Conservation (phyloP, 1,284 basidiomycete species). For the Ustilago bromivora region DNA sequence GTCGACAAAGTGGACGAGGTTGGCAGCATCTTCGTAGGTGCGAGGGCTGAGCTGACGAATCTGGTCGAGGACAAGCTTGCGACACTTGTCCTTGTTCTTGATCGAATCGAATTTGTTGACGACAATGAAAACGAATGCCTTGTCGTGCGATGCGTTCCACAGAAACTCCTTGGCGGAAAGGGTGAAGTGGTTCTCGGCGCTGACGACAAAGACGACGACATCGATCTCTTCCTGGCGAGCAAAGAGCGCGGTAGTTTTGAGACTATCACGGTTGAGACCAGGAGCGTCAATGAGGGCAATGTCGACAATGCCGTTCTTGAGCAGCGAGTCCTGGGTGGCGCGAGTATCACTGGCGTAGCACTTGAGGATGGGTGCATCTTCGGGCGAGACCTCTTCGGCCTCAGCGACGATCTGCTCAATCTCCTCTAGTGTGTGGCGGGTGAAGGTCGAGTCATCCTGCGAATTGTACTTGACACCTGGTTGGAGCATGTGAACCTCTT, state of each 20-base stretch:
- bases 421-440: conserved; percentile 77
- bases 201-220: conserved; percentile 97
- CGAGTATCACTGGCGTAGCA: conserved; percentile 68
- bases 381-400: conserved; percentile 78
- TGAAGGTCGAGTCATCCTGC: conserved; percentile 81
- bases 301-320: conserved; percentile 93
- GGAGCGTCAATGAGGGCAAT: conserved; percentile 99
- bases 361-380: conserved; percentile 70
- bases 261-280: conserved; percentile 93
- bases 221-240: conserved; percentile 98
- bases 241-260: conserved; percentile 96
- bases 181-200: conserved; percentile 98
- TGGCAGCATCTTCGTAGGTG: conserved; percentile 89
- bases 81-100: conserved; percentile 93
- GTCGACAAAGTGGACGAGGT: conserved; percentile 98
- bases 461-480: conserved; percentile 79
- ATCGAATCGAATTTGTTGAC: conserved; percentile 99
- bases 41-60: conserved; percentile 90
- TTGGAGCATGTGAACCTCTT: conserved; percentile 79
- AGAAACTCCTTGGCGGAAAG: conserved; percentile 96
- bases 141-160: conserved; percentile 91
- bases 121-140: conserved; percentile 97
- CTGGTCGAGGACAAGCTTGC: conserved; percentile 89
- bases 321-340: conserved; percentile 57
- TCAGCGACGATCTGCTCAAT: conserved; percentile 81